Evolutionary conservation across 345 rosid species (phyloP).

Genomic region (Schrenkiella parvula): DNA sequence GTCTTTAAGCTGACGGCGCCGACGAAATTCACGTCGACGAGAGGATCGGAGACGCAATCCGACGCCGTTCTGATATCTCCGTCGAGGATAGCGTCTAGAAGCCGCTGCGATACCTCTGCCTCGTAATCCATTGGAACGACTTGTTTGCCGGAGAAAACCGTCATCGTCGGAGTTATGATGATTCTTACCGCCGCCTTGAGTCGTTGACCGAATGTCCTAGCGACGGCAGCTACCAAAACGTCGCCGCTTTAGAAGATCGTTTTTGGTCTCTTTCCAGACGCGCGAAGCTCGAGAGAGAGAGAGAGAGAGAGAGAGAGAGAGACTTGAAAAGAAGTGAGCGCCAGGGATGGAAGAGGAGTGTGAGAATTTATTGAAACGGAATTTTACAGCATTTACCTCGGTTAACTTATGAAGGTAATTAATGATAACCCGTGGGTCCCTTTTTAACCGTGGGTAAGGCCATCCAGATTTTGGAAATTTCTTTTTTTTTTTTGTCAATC

Average conservation of each 20-base stretch:
- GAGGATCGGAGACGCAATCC: slow-evolving; percentile 65
- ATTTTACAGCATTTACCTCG: slow-evolving; percentile 18
- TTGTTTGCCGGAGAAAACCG: slow-evolving; percentile 82
- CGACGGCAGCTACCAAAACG: slow-evolving; percentile 1
- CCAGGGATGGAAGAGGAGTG: slow-evolving; percentile 35
- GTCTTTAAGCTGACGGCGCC: slow-evolving; percentile 75
- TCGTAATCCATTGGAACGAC: slow-evolving; percentile 90
- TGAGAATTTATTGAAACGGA: slow-evolving; percentile 37
- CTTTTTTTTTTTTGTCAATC: too few relatives aligned
- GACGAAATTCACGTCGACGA: slow-evolving; percentile 78
- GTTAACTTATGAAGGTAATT: background rate
- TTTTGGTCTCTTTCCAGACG: slow-evolving; percentile 29
- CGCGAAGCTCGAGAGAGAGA: slow-evolving; percentile 40
- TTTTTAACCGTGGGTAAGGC: background rate
- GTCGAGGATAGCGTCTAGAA: slow-evolving; percentile 64
- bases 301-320: slow-evolving; percentile 25
- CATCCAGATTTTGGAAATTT: too few relatives aligned
- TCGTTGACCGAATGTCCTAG: slow-evolving; percentile 10
- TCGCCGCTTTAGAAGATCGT: slow-evolving; percentile 11
- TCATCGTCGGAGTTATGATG: slow-evolving; percentile 38
- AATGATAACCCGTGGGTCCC: slow-evolving; percentile 8
- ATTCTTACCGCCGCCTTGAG: background rate
- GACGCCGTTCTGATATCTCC: slow-evolving; percentile 60
- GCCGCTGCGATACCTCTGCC: slow-evolving; percentile 79
- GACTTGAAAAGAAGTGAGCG: slow-evolving; percentile 60